These are phyloP conservation scores for Myxozyma geophila DNA, from an alignment of 805 yeast species.

Conservation along the genomic window DNA sequence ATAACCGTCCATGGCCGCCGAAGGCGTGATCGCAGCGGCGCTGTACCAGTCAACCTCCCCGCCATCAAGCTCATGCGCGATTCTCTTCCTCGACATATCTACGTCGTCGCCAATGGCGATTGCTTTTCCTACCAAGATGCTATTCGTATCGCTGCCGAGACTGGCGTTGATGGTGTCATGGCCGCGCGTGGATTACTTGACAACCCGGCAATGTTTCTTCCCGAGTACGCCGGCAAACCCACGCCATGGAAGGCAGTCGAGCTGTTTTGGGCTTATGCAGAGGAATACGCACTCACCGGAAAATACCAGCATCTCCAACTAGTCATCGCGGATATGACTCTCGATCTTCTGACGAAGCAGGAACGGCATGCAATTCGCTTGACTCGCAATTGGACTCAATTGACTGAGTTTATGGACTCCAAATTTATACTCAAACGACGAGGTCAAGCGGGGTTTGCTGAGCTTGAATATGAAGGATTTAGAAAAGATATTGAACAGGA, in stretches of 20 bases:
- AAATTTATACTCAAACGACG: constrained; percentile 67
- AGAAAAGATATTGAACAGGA: constrained; percentile 1
- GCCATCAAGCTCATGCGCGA: constrained; percentile 72
- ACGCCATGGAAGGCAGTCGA: constrained; percentile 95
- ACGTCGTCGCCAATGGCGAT: constrained; percentile 98
- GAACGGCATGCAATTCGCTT: constrained; percentile 68
- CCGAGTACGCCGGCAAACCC: constrained; percentile 56
- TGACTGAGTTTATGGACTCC: constrained; percentile 82
- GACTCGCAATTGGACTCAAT: constrained; percentile 58
- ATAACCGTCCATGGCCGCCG: constrained; percentile 95
- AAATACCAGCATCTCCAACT: constrained; percentile 86
- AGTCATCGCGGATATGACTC: constrained; percentile 87
- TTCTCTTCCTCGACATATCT: constrained; percentile 55
- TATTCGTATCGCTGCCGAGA: constrained; percentile 59
- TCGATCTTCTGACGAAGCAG: constrained; percentile 48
- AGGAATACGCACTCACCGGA: constrained; percentile 66
- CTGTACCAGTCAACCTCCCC: constrained; percentile 79
- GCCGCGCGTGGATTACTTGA: constrained; percentile 85
- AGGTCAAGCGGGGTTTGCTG: constrained; percentile 73
- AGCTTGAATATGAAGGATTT: constrained; percentile 34
- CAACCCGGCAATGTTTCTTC: constrained; percentile 80
- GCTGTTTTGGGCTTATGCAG: constrained; percentile 74
- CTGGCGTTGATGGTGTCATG: constrained; percentile 93
- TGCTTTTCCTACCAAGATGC: constrained; percentile 73
- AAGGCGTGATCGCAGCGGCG: constrained; percentile 72